Percentiles rank a stretch among this genome's conserved stretches.
phyloP scores from a whole-genome alignment of 257 asterid species.

The Przewalskia tangutica region DNA sequence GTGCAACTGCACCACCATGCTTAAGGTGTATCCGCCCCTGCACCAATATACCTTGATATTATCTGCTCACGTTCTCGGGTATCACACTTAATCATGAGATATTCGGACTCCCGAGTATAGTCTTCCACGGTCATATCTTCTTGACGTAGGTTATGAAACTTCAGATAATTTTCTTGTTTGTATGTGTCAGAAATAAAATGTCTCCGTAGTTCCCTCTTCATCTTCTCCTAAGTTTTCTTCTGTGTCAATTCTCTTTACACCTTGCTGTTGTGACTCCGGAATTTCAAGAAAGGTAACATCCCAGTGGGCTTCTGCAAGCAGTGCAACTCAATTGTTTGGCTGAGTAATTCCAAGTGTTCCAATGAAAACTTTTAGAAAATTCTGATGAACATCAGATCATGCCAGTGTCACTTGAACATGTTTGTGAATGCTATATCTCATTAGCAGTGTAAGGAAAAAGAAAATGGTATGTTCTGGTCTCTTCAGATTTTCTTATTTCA shows the following conservation, averaged over 20 bases:
- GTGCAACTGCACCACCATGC: too few relatives aligned
- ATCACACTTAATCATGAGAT: too few relatives aligned
- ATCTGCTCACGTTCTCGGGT: too few relatives aligned
- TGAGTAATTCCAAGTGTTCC: slow-evolving; percentile 34
- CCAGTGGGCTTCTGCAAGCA: slow-evolving; percentile 50
- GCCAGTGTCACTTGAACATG: slow-evolving; percentile 51
- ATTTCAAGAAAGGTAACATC: slow-evolving; percentile 26
- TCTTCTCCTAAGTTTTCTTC: background rate
- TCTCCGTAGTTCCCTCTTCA: too few relatives aligned
- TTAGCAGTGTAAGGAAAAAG: background rate
- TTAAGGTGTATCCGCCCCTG: too few relatives aligned
- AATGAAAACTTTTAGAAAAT: slow-evolving; percentile 10
- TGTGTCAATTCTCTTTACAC: background rate
- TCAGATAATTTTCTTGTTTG: too few relatives aligned
- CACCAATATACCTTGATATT: too few relatives aligned
- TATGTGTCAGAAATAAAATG: too few relatives aligned
- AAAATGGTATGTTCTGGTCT: background rate
- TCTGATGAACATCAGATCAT: slow-evolving; percentile 25
- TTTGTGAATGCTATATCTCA: slow-evolving; percentile 8
- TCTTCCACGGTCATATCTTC: too few relatives aligned
- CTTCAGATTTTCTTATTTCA: background rate
- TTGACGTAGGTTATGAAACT: too few relatives aligned
- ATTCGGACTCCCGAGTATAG: too few relatives aligned
- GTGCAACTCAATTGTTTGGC: slow-evolving; percentile 61
- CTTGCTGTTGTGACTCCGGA: slow-evolving; percentile 22